phyloP scores from a whole-genome alignment of 306 rosid species.

The Cucurbita ficifolia region DNA sequence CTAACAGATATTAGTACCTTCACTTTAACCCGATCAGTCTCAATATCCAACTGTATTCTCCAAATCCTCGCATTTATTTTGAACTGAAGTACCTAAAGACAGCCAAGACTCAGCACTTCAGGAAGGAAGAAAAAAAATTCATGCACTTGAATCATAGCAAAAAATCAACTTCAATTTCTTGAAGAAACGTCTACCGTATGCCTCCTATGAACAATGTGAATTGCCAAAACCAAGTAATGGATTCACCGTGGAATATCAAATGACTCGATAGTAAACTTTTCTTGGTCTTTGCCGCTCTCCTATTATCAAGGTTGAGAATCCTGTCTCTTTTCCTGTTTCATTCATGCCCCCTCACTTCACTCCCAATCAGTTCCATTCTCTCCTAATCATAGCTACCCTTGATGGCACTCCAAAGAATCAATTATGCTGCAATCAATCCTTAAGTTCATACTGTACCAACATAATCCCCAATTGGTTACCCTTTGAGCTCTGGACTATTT shows the following conservation, averaged over 20 bases:
- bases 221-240: not conserved
- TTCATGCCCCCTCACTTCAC: no score
- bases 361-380: no score
- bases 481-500: not conserved
- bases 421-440: not conserved
- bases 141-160: not conserved
- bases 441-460: not conserved
- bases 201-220: not conserved
- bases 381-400: no score
- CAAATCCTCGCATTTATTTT: not conserved
- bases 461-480: not conserved
- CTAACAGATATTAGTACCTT: not conserved
- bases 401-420: no score
- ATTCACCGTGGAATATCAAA: not conserved
- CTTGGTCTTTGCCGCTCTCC: no score
- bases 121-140: not conserved
- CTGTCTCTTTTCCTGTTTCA: no score
- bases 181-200: not conserved
- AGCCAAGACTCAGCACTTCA: not conserved
- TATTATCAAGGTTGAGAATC: no score
- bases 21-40: not conserved
- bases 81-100: not conserved
- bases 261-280: no score
- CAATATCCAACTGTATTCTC: not conserved
- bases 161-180: not conserved